Base-by-base conservation (phyloP, 2,329 filamentous ascomycete species). In the Exophiala oligosperma region DNA sequence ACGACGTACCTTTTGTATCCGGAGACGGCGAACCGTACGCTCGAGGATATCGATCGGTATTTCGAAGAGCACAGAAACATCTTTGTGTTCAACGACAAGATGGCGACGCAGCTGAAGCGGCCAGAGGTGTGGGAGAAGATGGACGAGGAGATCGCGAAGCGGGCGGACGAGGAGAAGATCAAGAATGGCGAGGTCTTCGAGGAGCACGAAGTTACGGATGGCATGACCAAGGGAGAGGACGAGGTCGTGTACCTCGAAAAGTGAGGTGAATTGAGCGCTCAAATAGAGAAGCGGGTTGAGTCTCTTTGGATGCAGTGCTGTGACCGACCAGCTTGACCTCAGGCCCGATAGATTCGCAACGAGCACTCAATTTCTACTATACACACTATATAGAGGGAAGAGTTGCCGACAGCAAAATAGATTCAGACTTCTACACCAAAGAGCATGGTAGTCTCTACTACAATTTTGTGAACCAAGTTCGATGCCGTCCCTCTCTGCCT, bases 1-100 rank as follows among this genome's bases (percentile, higher is more conserved):
- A 64, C 66, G 23, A 67, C 68, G 4, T 72, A 71, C 53, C 56
- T 70, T 38, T 69, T 72, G 57, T 71, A 72, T 43, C 69, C 70
- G 0, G 70, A 71, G 59, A 72, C 69, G 2, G 64, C 66, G 3
- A 69, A 69, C 37, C 65, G 68, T 1, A 65, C 69, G 2, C 59
- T 71, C 26, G 70, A 72, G 52, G 69, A 72, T 50, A 70, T 72
- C 43, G 70, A 72, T 54, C 56, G 65, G 11, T 71, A 68, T 60
- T 72, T 71, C 59, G 66, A 51, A 8, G 57, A 64, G 47, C 57
- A 64, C 17, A 49, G 52, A 29, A 55, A 61, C 40, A 61, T 63
- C 48, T 60, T 64, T 21, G 62, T 65, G 21, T 62, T 62, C 59
- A 54, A 49, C 23, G 57, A 65, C 47, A 62, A 65, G 38, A 46